Base-by-base conservation (phyloP, 805 yeast species). In the Candida khao-thaluensis region DNA sequence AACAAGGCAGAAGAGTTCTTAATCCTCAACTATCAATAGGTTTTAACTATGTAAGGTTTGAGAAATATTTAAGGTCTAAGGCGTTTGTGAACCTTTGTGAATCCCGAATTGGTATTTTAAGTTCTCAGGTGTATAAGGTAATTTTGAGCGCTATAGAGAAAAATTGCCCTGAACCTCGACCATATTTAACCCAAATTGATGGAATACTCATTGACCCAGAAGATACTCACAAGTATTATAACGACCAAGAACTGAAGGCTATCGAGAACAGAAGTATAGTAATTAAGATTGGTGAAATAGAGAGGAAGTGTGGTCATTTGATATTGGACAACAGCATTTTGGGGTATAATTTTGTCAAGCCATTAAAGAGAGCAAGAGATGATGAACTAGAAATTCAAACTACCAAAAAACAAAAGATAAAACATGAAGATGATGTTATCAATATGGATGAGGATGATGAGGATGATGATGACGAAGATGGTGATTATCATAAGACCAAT, bases 101-200 rank as follows among this genome's bases (percentile, higher is more conserved):
- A 21, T 81, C 83, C 32, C 72, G 87, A 38, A 60, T 89, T 22
- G 98, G 98, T 2, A 61, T 71, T 5, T 59, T 84, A 2, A 71
- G 95, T 0, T 71, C 93, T 0, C 60, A 69, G 30, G 71, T 93
- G 8, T 91, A 85, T 55, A 68, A 69, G 32, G 58, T 70, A 8
- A 78, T 81, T 3, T 71, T 93, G 41, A 48, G 60, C 12, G 54
- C 73, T 27, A 67, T 85, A 14, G 96, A 88, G 56, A 70, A 65
- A 46, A 65, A 64, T 35, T 74, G 82, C 4, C 76, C 77, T 6
- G 64, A 59, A 17, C 53, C 59, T 30, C 48, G 43, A 23, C 66
- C 73, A 41, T 73, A 72, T 7, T 59, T 75, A 26, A 52, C 62
- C 10, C 53, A 66, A 31, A 70, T 80, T 15, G 48, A 62, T 11